These are phyloP conservation scores for Castanopsis chinensis DNA, from an alignment of 306 rosid genomes.

Conservation along the genomic window DNA sequence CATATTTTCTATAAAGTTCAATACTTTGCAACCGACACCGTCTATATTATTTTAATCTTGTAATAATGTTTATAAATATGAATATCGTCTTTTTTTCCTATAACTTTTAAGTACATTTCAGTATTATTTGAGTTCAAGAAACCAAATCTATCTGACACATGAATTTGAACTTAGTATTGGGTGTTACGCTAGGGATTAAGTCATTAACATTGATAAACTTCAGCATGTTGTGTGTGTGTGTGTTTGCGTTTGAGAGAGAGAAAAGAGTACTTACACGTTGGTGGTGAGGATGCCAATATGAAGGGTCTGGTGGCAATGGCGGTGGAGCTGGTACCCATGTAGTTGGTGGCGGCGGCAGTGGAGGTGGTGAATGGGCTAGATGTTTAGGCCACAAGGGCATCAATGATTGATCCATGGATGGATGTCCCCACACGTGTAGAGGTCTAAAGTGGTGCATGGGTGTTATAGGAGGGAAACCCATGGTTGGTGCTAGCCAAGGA, in stretches of 20 bases:
- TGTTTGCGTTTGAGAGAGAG: too few species aligned
- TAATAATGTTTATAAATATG: too few species aligned
- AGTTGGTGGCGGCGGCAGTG: slow-evolving; percentile 20
- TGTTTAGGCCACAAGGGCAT: slow-evolving; percentile 69
- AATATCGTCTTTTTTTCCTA: too few species aligned
- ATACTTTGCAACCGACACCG: too few species aligned
- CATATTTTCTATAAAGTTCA: too few species aligned
- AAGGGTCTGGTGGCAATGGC: slow-evolving; percentile 48
- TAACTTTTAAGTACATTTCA: too few species aligned
- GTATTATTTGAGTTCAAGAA: too few species aligned
- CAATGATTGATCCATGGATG: slow-evolving; percentile 57
- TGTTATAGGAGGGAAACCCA: slow-evolving; percentile 65
- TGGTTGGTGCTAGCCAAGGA: slow-evolving; percentile 64
- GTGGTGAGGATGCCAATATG: slow-evolving; percentile 60
- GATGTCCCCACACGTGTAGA: slow-evolving; percentile 98
- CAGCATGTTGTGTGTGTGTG: not conserved
- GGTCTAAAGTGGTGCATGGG: slow-evolving; percentile 69
- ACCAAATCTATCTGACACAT: too few species aligned
- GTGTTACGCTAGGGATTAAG: too few species aligned
- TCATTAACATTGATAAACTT: not conserved
- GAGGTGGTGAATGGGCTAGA: slow-evolving; percentile 36
- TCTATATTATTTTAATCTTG: too few species aligned
- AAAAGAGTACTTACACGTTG: slow-evolving; percentile 41
- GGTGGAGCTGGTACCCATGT: slow-evolving; percentile 39
- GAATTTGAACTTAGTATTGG: too few species aligned